Base-by-base conservation (phyloP, 768 basidiomycete genomes). In the Kwoniella mangroviensis region DNA sequence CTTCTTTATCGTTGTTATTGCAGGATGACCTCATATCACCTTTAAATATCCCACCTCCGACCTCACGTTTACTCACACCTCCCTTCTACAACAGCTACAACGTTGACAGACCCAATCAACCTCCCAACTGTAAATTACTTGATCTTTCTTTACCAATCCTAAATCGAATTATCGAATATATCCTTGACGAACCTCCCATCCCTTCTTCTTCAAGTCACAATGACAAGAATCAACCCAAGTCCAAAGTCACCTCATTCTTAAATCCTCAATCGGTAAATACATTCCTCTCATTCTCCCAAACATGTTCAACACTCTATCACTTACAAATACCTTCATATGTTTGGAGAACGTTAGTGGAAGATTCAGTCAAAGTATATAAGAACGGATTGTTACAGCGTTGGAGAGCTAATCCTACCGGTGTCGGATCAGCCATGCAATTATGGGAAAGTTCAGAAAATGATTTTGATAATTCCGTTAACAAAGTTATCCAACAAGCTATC, bases 321-420 rank as follows among this genome's bases (percentile, higher is more conserved):
- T 34, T 66, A 28, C 22, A 34, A 19, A 34, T 74, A 4, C 73
- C 72, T 3, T 53, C 55, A 11, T 41, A 21, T 17, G 56, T 71
- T 24, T 77, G 76, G 76, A 24, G 26, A 5, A 24, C 21, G 11
- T 26, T 77, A 12, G 62, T 69, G 17, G 55, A 54, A 3, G 40
- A 69, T 34, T 51, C 59, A n/a, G 67, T 72, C 3, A 15, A 52
- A n/a, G 55, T 52, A 26, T 74, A 45, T 17, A 58, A 21, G 21
- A n/a, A 53, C 22, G 45, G 56, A 10, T 34, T 72, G 11, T 26
- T 73, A 17, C 55, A 41, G 24, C 41, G 73, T 21, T 77, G 71
- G 73, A 40, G 61, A 21, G 71, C 67, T 2, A 71, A 70, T 67
- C 76, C 76, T 5, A 59, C 40, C 17, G 71, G 67, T 10, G 71